Conservation (phyloP, 331 rosid species). For the Cydonia oblonga region DNA sequence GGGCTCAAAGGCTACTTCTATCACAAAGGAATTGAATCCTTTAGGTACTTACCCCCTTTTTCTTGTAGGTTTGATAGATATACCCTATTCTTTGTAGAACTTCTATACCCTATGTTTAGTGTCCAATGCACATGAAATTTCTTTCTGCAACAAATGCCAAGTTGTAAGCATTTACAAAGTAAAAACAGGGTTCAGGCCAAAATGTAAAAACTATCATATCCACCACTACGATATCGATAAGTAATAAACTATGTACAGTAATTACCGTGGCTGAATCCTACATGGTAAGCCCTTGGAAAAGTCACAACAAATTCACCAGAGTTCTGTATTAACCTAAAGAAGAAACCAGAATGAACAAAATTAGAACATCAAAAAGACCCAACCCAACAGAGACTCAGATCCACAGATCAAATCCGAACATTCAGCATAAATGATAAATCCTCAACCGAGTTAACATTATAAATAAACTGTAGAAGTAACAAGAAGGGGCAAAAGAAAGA, state of each 20-base stretch:
- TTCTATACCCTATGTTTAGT: not conserved
- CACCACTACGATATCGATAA: not conserved
- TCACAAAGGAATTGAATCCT: not conserved
- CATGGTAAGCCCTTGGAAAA: constrained; percentile 98
- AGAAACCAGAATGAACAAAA: constrained; percentile 25
- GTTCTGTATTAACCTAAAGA: constrained; percentile 84
- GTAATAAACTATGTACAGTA: constrained; percentile 20
- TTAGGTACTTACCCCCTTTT: not conserved
- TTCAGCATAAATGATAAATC: not conserved
- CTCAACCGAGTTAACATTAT: not conserved
- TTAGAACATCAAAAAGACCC: constrained; percentile 18
- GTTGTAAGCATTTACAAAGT: not conserved
- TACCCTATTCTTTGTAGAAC: not conserved
- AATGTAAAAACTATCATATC: not conserved
- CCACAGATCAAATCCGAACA: constrained; percentile 17
- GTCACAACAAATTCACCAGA: constrained; percentile 99
- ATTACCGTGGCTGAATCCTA: constrained; percentile 99
- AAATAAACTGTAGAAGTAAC: not conserved
- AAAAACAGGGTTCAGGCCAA: not conserved
- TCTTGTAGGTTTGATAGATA: not conserved
- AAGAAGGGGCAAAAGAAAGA: not conserved
- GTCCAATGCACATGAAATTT: not conserved
- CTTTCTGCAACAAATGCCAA: not conserved
- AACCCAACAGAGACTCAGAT: constrained; percentile 6
- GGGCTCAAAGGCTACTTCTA: not conserved